Evolutionary conservation across 768 basidiomycete genomes (phyloP), one percentile per base, ranked within the genome.

Genomic region (Naganishia friedmannii): DNA sequence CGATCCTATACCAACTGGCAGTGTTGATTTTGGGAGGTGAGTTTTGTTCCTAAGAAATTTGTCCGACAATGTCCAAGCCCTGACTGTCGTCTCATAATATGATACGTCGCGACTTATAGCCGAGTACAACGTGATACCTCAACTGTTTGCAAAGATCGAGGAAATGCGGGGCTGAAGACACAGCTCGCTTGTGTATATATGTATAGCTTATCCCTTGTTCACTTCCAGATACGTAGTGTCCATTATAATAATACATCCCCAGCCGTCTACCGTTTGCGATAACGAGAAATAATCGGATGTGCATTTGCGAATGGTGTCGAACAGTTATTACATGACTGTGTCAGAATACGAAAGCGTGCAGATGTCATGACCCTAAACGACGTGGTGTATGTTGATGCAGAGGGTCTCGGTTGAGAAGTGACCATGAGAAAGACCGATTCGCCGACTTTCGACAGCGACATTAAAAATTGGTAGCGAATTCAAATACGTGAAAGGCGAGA

Each of bases 101-200:
- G 56, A 34, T 53, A 26, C 23, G 26, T 65, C 42, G 2, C 32
- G 10, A 42, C 21, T 42, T 15, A 26, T 31, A 77, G 77, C 70
- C 29, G 56, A 74, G 71, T 77, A 72, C 69, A 72, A 76, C 53
- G 70, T 77, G 45, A 68, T 78, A 21, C 77, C 77, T 19, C 53
- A 69, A 53, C 57, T 74, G 10, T 68, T 76, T 29, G 60, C 19
- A 26, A 63, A 63, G 42, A 63, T 63, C 42, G 60, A 63, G 42
- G 60, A 31, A 42, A 63, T 63, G 60, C 8, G 60, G 9, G 60
- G 60, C 4, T 45, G 23, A 19, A 32, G 29, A n/a, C 10, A 10
- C 10, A 9, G 32, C 32, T 28, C 57, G 57, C 6, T 8, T 12
- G 57, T n/a, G 19, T 13, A 51, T 3, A 21, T 46, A 3, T 51